A percentile compares a stretch with the other conserved stretches of the same genome.
Conservation (phyloP, 2,329 filamentous ascomycete genomes). For the Ophiostoma ips region DNA sequence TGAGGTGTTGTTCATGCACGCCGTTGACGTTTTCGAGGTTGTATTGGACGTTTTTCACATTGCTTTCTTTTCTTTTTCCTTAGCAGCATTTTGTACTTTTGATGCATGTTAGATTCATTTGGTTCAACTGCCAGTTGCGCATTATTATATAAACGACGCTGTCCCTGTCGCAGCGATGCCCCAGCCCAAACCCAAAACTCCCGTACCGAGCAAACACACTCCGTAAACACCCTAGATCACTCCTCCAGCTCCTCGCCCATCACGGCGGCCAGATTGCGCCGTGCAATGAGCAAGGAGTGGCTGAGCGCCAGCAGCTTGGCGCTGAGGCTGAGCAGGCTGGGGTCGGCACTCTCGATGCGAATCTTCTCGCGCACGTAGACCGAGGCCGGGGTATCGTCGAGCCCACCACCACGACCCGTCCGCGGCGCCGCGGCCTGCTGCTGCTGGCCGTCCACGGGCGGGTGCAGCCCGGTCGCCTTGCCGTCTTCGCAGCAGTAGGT, state of each 20-base stretch:
- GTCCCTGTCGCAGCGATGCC: too few relatives aligned
- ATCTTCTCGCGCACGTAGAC: conserved; percentile 85
- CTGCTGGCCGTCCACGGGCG: conserved; percentile 3
- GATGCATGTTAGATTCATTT: not conserved
- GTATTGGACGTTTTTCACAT: too few relatives aligned
- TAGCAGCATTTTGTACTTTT: too few relatives aligned
- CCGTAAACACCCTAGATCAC: not conserved
- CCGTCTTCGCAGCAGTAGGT: conserved; percentile 32
- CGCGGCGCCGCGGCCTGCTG: too few relatives aligned
- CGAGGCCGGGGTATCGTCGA: conserved; percentile 41
- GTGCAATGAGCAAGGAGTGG: conserved; percentile 54
- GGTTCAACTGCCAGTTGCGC: not conserved
- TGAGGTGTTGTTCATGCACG: not conserved
- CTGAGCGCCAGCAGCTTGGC: conserved; percentile 71
- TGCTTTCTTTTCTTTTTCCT: too few relatives aligned
- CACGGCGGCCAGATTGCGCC: conserved; percentile 60
- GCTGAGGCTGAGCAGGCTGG: conserved; percentile 67
- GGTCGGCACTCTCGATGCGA: conserved; percentile 77
- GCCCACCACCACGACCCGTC: not conserved
- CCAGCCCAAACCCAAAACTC: too few relatives aligned
- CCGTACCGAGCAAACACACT: too few relatives aligned
- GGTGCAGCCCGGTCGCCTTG: conserved; percentile 7
- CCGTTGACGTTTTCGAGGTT: too few relatives aligned
- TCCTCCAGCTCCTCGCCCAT: conserved; percentile 46
- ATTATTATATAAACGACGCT: not conserved